Evolutionary conservation across 352 stramenopile genomes (phyloP), one percentile per base, ranked within the genome.

Genomic region (Plasmopara muralis): DNA sequence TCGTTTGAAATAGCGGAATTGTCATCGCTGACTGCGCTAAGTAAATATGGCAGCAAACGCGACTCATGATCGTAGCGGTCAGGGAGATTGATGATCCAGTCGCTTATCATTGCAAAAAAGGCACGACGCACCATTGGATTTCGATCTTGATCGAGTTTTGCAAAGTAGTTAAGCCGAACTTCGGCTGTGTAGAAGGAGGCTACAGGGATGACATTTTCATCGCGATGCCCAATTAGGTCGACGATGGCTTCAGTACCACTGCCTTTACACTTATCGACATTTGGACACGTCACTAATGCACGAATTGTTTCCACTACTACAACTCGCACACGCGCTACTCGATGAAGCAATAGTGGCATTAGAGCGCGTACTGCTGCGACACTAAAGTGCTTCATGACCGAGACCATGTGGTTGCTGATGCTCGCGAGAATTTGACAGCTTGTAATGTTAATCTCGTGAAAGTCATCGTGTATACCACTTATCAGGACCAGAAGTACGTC

Each of bases 141-240:
- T 7, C 62, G 61, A 65, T 98, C 90, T 53, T 92, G 83, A 33
- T 93, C 76, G 2, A 98, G 67, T 55, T 93, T 87, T 28, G 94
- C 94, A 50, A 98, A 87, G 58, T 88, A 90, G 64, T 98, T 98
- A 38, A 98, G 50, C 3, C 78, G 82, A 34, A 97, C 82, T 51
- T 95, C 80, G 12, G 74, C 38, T 25, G 81, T 82, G 61, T 98
- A 98, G 59, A 98, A 98, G 10, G 89, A 81, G 10, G 89, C 72
- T 41, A 98, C 83, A 4, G 89, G 85, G 45, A 98, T 85, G 33
- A 98, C 87, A 70, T 98, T 98, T 40, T 98, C 91, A 48, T 97
- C 93, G 37, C 87, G 76, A 64, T 97, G 96, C 13, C 93, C 95
- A 25, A 98, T 77, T 8, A 98, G 63, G 60, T 98, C 95, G 10